Evolutionary conservation across 306 rosid genomes (phyloP), one percentile per base, ranked within the genome.

Genomic region (Inga leiocalycina): DNA sequence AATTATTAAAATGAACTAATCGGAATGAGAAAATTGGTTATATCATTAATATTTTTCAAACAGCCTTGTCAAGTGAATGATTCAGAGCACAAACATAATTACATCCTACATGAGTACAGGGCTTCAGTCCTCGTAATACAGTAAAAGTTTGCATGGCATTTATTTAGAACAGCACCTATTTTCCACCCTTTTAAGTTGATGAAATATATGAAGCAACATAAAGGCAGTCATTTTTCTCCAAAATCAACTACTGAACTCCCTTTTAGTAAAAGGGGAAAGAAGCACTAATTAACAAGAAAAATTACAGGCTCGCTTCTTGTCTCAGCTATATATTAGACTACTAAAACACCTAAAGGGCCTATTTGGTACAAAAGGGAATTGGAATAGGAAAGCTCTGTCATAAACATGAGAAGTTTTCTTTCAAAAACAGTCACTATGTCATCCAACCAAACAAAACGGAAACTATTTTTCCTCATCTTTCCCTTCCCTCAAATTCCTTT

Each of bases 291-390:
- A 51, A 85, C 65, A 48, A 5, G 70, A 48, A 49, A 70, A 51
- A 17, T 35, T 8, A 3, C 43, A 44, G 24, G 69, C 57, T 78
- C 43, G 73, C 35, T 59, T 57, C 20, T 71, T 43, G 59, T n/a
- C 48, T 22, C 19, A 80, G 27, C 46, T 52, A 44, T 52, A 49
- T 54, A 75, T 24, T 34, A 75, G 49, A 86, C 39, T 45, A 68
- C 45, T 62, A 57, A 57, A 54, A 54, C 62, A 5, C 10, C 20
- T 54, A 6, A 54, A 3, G 24, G 62, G 27, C 62, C 62, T 19
- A 8, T 54, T 16, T 17, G 24, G 62, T 20, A 54, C 27, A 7
- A 54, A 16, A 54, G 22, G 20, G 7, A 51, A 51, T 51, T 51
- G 57, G n/a, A 51, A 51, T 51, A 48, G 57, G 20, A 15, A 48